phyloP scores from a whole-genome alignment of 1,284 basidiomycete species.

The Rhizopogon parksii region DNA sequence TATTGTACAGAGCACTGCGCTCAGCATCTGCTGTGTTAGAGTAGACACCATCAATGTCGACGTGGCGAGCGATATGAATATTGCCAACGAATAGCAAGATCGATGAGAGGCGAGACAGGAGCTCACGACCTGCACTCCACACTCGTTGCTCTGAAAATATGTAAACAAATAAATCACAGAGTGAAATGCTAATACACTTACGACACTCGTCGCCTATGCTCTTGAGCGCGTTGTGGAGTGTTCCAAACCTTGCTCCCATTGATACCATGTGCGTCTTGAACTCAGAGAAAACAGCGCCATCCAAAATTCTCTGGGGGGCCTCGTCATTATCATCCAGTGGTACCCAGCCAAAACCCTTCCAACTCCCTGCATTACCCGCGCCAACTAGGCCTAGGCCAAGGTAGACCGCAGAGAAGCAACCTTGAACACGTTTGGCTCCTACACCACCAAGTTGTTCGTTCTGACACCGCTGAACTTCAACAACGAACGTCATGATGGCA shows the following conservation, averaged over 20 bases:
- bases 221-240: conserved; percentile 35
- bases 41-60: conserved; percentile 69
- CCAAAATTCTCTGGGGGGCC: conserved; percentile 43
- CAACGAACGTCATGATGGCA: conserved; percentile 65
- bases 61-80: conserved; percentile 68
- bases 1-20: conserved; percentile 45
- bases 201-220: conserved; percentile 34
- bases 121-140: conserved; percentile 36
- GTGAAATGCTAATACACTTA: conserved; percentile 18
- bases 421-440: conserved; percentile 51
- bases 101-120: conserved; percentile 46
- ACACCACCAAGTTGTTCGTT: conserved; percentile 31
- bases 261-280: conserved; percentile 40
- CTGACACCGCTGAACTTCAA: conserved; percentile 60
- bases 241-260: conserved; percentile 42
- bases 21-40: conserved; percentile 36
- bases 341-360: conserved; percentile 79
- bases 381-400: conserved; percentile 70
- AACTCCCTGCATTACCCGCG: conserved; percentile 57
- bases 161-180: conserved; percentile 9
- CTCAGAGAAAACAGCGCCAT: conserved; percentile 47
- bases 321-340: conserved; percentile 43
- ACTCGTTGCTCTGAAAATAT: conserved; percentile 18
- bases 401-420: conserved; percentile 55
- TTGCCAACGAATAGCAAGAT: conserved; percentile 56